Conservation (phyloP, 1,284 basidiomycete genomes). For the Marasmius tenuissimus region DNA sequence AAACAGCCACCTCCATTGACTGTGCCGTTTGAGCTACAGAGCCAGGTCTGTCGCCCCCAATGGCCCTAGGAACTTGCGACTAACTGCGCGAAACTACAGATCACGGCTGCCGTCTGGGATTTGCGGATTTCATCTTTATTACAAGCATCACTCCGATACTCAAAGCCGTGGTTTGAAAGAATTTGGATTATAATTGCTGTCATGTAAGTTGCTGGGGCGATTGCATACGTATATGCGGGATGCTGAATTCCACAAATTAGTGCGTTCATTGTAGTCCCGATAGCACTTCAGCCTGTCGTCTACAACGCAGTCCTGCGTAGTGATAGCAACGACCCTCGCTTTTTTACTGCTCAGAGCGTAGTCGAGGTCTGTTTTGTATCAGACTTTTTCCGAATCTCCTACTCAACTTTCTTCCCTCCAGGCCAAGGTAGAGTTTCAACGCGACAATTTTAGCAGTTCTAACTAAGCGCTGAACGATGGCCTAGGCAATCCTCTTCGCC, state of each 20-base stretch:
- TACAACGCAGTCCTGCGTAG: conserved; percentile 23
- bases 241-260: conserved; percentile 5
- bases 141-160: conserved; percentile 39
- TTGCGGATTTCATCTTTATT: conserved; percentile 40
- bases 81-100: conserved; percentile 25
- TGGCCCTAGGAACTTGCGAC: not conserved
- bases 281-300: conserved; percentile 37
- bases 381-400: not conserved
- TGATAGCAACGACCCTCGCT: conserved; percentile 6
- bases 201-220: conserved; percentile 31
- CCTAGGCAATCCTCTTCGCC: conserved; percentile 35
- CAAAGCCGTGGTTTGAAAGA: conserved; percentile 47
- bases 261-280: conserved; percentile 30
- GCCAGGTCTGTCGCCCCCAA: conserved; percentile 22
- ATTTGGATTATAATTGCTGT: conserved; percentile 40
- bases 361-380: not conserved
- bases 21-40: conserved; percentile 35
- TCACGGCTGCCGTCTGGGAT: conserved; percentile 46
- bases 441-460: not conserved
- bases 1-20: conserved; percentile 24
- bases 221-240: not conserved
- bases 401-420: not conserved
- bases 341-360: not conserved
- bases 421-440: conserved; percentile 10
- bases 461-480: conserved; percentile 30